Evolutionary conservation across 2,329 filamentous ascomycete genomes (phyloP).

Genomic region (Colletotrichum sp.): DNA sequence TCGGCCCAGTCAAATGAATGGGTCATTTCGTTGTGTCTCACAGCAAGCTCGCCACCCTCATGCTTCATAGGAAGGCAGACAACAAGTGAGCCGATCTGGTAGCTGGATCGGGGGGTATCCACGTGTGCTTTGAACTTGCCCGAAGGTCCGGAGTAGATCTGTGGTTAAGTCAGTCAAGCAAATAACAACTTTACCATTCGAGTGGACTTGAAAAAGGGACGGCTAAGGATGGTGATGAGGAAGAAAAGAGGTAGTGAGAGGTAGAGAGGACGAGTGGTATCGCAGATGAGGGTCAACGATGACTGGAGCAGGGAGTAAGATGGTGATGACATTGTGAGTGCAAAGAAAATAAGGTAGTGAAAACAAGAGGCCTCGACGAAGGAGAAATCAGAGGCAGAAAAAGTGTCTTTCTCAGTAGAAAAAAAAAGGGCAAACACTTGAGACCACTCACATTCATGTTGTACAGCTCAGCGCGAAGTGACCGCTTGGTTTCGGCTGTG

Average conservation of each 20-base stretch:
- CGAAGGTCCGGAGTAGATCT: constrained; percentile 57
- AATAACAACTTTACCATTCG: too few relatives aligned
- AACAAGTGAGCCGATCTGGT: constrained; percentile 59
- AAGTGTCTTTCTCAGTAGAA: too few relatives aligned
- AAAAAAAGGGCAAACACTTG: too few relatives aligned
- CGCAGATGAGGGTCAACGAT: too few relatives aligned
- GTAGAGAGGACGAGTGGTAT: too few relatives aligned
- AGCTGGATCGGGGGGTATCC: constrained; percentile 53
- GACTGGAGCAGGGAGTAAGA: too few relatives aligned
- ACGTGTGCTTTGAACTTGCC: constrained; percentile 57
- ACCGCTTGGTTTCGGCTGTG: constrained; percentile 24
- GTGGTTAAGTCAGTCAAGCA: neutral
- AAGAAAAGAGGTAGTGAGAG: too few relatives aligned
- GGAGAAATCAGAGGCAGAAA: too few relatives aligned
- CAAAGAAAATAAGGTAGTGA: too few relatives aligned
- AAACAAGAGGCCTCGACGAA: too few relatives aligned
- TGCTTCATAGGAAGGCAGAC: constrained; percentile 47
- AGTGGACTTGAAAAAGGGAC: rapidly evolving
- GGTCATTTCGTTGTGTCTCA: constrained; percentile 42
- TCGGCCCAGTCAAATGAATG: constrained; percentile 46
- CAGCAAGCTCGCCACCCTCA: constrained; percentile 46
- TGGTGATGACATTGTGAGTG: too few relatives aligned
- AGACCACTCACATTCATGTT: constrained; percentile 53
- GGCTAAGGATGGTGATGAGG: too few relatives aligned
- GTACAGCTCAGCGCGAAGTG: constrained; percentile 57